A percentile compares a stretch with the other conserved stretches of the same genome.
Evolutionary conservation across 768 basidiomycete species (phyloP).

Genomic region (Lactarius evosmus): DNA sequence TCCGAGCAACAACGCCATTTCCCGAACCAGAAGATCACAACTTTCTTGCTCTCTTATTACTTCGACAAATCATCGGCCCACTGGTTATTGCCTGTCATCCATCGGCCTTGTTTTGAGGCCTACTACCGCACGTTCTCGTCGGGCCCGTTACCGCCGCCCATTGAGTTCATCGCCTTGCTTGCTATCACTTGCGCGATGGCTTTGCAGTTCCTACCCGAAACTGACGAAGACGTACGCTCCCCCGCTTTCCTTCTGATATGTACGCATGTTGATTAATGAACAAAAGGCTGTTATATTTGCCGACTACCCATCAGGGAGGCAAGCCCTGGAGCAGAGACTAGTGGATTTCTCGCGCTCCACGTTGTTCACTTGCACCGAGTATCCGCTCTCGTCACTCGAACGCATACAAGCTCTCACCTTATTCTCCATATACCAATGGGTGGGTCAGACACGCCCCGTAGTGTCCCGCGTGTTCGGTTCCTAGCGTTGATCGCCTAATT

Average conservation of each 20-base stretch:
- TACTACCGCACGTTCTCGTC: conserved; percentile 27
- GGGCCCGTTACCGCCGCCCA: conserved; percentile 21
- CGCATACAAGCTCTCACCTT: conserved; percentile 29
- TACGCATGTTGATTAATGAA: neutral
- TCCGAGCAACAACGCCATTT: conserved; percentile 25
- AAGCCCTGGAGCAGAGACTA: conserved; percentile 26
- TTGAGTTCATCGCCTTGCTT: conserved; percentile 29
- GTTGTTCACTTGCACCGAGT: conserved; percentile 18
- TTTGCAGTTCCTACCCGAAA: conserved; percentile 31
- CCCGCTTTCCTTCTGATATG: neutral
- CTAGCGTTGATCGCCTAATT: neutral
- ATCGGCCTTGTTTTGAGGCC: conserved; percentile 29
- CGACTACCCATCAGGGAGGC: conserved; percentile 27
- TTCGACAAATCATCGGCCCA: conserved; percentile 29
- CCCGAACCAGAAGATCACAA: conserved; percentile 29
- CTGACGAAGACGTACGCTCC: conserved; percentile 26
- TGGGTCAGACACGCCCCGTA: neutral
- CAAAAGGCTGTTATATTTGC: conserved; percentile 25
- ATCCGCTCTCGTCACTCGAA: conserved; percentile 26
- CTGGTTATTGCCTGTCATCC: conserved; percentile 29
- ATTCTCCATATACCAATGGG: conserved; percentile 27
- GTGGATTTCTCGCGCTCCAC: conserved; percentile 28
- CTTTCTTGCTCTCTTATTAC: conserved; percentile 27
- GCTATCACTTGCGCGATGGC: conserved; percentile 30
- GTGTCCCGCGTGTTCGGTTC: neutral